phyloP scores from a whole-genome alignment of 495 filamentous ascomycete genomes.

The Schizothecium vesticola region DNA sequence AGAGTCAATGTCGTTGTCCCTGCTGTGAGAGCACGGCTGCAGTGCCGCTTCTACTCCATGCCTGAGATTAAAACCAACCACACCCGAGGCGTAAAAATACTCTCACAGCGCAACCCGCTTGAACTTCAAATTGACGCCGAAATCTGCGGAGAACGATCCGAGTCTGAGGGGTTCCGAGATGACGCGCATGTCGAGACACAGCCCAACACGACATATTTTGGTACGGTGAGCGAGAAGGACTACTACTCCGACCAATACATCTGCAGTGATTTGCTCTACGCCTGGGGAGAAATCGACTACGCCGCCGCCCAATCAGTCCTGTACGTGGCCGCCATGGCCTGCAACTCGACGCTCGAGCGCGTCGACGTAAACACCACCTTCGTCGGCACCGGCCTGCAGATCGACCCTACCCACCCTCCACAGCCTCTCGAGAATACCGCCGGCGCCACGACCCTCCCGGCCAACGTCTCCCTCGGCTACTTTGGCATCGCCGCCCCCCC shows the following conservation, averaged over 20 bases:
- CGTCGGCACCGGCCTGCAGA: constrained; percentile 12
- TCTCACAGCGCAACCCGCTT: background rate
- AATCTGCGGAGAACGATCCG: background rate
- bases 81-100: background rate
- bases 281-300: constrained; percentile 16
- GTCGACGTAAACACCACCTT: constrained; percentile 18
- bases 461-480: background rate
- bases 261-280: constrained; percentile 14
- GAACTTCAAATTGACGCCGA: constrained; percentile 2
- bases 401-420: constrained; percentile 12
- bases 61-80: constrained; percentile 10
- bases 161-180: background rate
- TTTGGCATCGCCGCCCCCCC: background rate
- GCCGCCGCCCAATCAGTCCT: background rate
- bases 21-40: constrained; percentile 6
- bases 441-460: background rate
- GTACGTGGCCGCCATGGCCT: constrained; percentile 13
- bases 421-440: constrained; percentile 10
- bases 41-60: constrained; percentile 8
- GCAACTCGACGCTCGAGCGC: constrained; percentile 19
- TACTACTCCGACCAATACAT: background rate
- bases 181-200: background rate
- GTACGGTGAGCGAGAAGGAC: background rate
- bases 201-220: constrained; percentile 9
- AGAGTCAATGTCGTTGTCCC: constrained; percentile 10